phyloP scores from a whole-genome alignment of 352 stramenopile species.

The Phytophthora podocarpi region DNA sequence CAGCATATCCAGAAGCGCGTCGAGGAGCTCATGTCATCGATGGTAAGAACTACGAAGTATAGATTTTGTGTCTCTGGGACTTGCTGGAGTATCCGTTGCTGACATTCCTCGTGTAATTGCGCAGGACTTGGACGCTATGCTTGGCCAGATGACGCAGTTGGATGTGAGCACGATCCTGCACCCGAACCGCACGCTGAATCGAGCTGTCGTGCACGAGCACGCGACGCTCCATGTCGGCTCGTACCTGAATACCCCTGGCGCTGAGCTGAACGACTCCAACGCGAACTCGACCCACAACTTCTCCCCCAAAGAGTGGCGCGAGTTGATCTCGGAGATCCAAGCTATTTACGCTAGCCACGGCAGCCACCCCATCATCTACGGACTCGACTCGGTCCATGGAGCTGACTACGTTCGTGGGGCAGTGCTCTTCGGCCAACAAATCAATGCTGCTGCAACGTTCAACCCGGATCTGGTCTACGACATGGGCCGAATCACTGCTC shows the following conservation, averaged over 20 bases:
- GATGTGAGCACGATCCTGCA: conserved; percentile 84
- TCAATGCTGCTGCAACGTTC: conserved; percentile 90
- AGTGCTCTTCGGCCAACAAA: conserved; percentile 87
- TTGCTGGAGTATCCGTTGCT: neutral
- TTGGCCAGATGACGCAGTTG: conserved; percentile 93
- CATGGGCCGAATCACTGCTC: conserved; percentile 74
- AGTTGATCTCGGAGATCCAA: conserved; percentile 79
- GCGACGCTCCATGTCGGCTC: conserved; percentile 87
- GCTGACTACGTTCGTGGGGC: conserved; percentile 88
- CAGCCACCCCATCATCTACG: conserved; percentile 80
- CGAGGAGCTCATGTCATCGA: conserved; percentile 33
- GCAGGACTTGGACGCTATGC: conserved; percentile 47
- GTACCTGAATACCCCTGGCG: conserved; percentile 83
- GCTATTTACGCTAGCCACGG: conserved; percentile 63
- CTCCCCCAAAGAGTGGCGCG: conserved; percentile 73
- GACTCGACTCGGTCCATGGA: conserved; percentile 91
- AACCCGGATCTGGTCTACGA: conserved; percentile 71
- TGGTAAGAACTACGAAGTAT: conserved; percentile 31
- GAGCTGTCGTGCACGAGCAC: conserved; percentile 63
- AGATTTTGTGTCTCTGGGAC: neutral
- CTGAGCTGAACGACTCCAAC: conserved; percentile 31
- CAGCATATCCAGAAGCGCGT: conserved; percentile 26
- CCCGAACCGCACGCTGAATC: conserved; percentile 66
- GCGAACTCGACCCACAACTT: conserved; percentile 46
- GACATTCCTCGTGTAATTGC: neutral